Evolutionary conservation across 2,329 filamentous ascomycete species (phyloP).

Genomic region (Colletotrichum sp.): DNA sequence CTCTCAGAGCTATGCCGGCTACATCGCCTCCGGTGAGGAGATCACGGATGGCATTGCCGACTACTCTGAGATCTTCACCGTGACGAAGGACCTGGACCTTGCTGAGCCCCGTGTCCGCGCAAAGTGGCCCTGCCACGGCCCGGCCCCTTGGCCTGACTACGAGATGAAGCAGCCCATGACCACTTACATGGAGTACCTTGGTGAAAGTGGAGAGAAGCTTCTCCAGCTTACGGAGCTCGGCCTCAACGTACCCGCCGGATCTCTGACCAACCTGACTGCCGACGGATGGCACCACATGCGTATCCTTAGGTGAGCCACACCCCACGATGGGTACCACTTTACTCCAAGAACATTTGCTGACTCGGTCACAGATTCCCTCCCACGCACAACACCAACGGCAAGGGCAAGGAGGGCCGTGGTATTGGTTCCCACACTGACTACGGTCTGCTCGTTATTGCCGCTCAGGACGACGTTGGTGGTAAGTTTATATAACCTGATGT

Average conservation of each 20-base stretch:
- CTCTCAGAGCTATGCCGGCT: constrained; percentile 49
- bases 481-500: neutral
- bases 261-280: constrained; percentile 44
- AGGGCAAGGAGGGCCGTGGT: constrained; percentile 52
- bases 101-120: constrained; percentile 42
- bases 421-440: constrained; percentile 60
- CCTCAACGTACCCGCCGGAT: constrained; percentile 41
- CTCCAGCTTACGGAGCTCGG: constrained; percentile 51
- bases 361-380: constrained; percentile 33
- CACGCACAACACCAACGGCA: constrained; percentile 45
- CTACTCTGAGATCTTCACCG: constrained; percentile 58
- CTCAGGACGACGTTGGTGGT: constrained; percentile 55
- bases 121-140: constrained; percentile 55
- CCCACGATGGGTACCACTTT: neutral
- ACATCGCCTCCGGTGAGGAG: constrained; percentile 55
- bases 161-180: constrained; percentile 44
- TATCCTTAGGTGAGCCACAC: constrained; percentile 42
- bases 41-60: constrained; percentile 53
- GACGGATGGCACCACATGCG: constrained; percentile 59
- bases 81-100: constrained; percentile 50
- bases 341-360: neutral
- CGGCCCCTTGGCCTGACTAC: constrained; percentile 51
- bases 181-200: constrained; percentile 45
- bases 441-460: constrained; percentile 54
- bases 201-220: constrained; percentile 46